These are phyloP conservation scores for Talaromyces islandicus DNA, from an alignment of 2,329 filamentous ascomycete genomes.

Conservation along the genomic window DNA sequence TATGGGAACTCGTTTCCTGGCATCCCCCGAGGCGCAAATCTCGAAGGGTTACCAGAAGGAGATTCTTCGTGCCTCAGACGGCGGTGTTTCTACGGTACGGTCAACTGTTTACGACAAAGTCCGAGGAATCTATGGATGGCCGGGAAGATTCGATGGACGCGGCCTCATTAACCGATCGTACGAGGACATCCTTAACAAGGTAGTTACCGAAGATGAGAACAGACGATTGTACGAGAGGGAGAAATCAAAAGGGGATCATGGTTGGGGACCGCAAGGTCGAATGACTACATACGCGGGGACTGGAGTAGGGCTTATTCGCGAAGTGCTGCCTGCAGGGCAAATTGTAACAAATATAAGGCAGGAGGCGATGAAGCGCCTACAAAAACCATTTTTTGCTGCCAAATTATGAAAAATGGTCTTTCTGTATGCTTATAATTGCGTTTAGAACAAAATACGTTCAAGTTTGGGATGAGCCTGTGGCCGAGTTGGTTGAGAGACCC, in stretches of 20 bases:
- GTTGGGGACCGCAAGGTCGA: slow-evolving; percentile 49
- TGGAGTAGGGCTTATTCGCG: slow-evolving; percentile 53
- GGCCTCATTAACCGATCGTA: slow-evolving; percentile 53
- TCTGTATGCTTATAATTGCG: too few species aligned
- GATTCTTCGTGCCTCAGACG: slow-evolving; percentile 45
- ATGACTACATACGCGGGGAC: slow-evolving; percentile 60
- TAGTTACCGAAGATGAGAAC: slow-evolving; percentile 35
- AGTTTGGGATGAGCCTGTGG: too few species aligned
- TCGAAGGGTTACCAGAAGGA: slow-evolving; percentile 46
- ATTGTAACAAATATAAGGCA: slow-evolving; percentile 28
- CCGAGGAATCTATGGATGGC: slow-evolving; percentile 44
- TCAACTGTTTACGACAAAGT: slow-evolving; percentile 47
- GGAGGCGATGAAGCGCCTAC: too few species aligned
- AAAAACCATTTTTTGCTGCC: too few species aligned
- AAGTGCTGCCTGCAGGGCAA: slow-evolving; percentile 44
- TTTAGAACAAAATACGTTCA: too few species aligned
- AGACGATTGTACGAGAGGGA: slow-evolving; percentile 42
- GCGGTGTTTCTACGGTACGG: slow-evolving; percentile 45
- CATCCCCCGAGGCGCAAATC: slow-evolving; percentile 44
- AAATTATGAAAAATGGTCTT: too few species aligned
- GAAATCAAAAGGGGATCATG: slow-evolving; percentile 44
- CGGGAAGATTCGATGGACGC: slow-evolving; percentile 51
- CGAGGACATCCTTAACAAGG: slow-evolving; percentile 34
- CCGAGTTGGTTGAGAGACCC: too few species aligned
- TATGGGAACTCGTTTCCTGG: slow-evolving; percentile 61